Conservation (phyloP, 2,329 filamentous ascomycete genomes). For the Talaromyces sp. region DNA sequence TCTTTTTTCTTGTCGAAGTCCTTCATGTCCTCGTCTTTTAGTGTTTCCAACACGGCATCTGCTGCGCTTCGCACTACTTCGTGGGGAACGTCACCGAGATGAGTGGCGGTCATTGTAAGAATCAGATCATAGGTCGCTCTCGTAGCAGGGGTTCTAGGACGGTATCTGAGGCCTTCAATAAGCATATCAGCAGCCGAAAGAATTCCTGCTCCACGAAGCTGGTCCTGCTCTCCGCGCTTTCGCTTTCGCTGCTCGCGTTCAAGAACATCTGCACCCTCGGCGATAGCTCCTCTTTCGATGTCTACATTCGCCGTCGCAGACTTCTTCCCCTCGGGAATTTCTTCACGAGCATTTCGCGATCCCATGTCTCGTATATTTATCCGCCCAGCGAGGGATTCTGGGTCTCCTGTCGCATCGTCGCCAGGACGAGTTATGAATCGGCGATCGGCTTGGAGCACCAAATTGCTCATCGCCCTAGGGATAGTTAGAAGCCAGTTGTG, state of each 20-base stretch:
- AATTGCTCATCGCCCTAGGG: slow-evolving; percentile 83
- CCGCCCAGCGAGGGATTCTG: slow-evolving; percentile 91
- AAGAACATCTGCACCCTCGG: slow-evolving; percentile 79
- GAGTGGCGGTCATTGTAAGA: slow-evolving; percentile 80
- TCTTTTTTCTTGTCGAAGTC: slow-evolving; percentile 99
- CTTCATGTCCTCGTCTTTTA: slow-evolving; percentile 94
- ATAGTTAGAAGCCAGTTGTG: neutral
- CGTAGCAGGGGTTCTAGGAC: slow-evolving; percentile 85
- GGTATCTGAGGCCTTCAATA: slow-evolving; percentile 87
- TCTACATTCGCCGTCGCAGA: slow-evolving; percentile 59
- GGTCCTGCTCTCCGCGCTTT: slow-evolving; percentile 68
- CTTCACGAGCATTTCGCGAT: slow-evolving; percentile 71
- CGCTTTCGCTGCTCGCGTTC: slow-evolving; percentile 81
- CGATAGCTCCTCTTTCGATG: slow-evolving; percentile 69
- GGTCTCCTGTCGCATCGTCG: slow-evolving; percentile 94
- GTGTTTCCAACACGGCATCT: slow-evolving; percentile 80
- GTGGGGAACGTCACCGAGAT: slow-evolving; percentile 87
- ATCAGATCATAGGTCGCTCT: slow-evolving; percentile 93
- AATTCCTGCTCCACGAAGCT: slow-evolving; percentile 69
- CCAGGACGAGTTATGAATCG: slow-evolving; percentile 88
- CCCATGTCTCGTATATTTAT: slow-evolving; percentile 96
- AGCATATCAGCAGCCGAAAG: slow-evolving; percentile 78
- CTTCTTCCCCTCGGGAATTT: slow-evolving; percentile 77
- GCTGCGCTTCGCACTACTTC: slow-evolving; percentile 90
- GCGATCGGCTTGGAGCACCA: slow-evolving; percentile 99